Percentiles rank a stretch among this genome's conserved stretches.
phyloP scores from a whole-genome alignment of 1,284 basidiomycete genomes.

The Sporisorium scitamineum region DNA sequence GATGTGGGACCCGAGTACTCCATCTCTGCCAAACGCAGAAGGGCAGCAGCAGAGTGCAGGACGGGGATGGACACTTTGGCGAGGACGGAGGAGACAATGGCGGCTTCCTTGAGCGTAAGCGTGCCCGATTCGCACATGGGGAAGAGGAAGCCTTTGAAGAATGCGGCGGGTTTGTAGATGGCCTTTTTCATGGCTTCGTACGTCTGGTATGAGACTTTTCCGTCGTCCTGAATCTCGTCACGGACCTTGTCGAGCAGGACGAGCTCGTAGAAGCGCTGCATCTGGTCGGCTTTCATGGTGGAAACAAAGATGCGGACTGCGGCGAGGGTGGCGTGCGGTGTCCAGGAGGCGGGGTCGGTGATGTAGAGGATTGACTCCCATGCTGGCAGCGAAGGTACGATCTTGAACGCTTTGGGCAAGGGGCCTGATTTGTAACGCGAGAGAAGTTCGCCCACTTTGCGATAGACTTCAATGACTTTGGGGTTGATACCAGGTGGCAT shows the following conservation, averaged over 20 bases:
- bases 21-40: constrained; percentile 94
- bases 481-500: constrained; percentile 87
- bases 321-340: constrained; percentile 91
- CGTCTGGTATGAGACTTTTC: constrained; percentile 92
- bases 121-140: constrained; percentile 84
- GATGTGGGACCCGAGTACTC: constrained; percentile 94
- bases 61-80: constrained; percentile 93
- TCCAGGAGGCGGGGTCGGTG: constrained; percentile 92
- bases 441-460: constrained; percentile 85
- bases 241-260: constrained; percentile 91
- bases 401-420: constrained; percentile 97
- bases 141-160: constrained; percentile 98
- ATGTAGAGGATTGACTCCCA: constrained; percentile 97
- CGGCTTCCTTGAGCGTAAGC: constrained; percentile 93
- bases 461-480: constrained; percentile 93
- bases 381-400: constrained; percentile 92
- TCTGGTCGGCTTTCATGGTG: constrained; percentile 94
- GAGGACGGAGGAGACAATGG: constrained; percentile 91
- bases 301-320: constrained; percentile 96
- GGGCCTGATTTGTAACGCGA: constrained; percentile 94
- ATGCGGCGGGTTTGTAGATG: constrained; percentile 95
- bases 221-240: constrained; percentile 82
- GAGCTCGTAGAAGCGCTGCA: constrained; percentile 92
- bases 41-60: constrained; percentile 93
- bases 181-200: constrained; percentile 92